A percentile compares a stretch with the other conserved stretches of the same genome.
phyloP scores from a whole-genome alignment of 176 grass and related monocot species.

The Oryza officinalis region DNA sequence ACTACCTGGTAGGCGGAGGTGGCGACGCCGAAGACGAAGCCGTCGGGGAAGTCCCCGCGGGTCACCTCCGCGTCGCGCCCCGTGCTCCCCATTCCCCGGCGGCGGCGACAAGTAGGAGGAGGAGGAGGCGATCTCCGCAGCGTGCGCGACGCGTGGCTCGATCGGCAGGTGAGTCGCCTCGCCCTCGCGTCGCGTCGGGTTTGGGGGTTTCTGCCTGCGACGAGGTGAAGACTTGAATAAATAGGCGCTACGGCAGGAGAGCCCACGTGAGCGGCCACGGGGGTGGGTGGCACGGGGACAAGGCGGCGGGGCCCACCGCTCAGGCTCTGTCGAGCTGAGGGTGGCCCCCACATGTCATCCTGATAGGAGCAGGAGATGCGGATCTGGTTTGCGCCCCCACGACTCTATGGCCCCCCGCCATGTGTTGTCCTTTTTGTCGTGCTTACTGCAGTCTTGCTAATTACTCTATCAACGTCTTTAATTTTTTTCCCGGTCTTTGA shows the following conservation, averaged over 20 bases:
- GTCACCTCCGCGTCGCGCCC: slow-evolving; percentile 39
- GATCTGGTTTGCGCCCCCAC: too few relatives aligned
- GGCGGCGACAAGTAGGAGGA: background rate
- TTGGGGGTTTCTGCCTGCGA: too few relatives aligned
- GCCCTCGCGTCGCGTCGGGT: too few relatives aligned
- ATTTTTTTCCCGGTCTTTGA: too few relatives aligned
- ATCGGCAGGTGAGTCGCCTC: background rate
- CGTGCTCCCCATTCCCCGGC: slow-evolving; percentile 46
- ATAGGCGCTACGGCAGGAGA: background rate
- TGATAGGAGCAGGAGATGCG: too few relatives aligned
- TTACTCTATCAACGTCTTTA: background rate
- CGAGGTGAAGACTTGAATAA: background rate
- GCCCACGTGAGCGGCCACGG: too few relatives aligned
- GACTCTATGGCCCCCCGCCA: too few relatives aligned
- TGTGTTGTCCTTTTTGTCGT: background rate
- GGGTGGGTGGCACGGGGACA: too few relatives aligned
- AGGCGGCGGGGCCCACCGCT: too few relatives aligned
- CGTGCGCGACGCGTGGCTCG: background rate
- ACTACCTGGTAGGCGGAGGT: slow-evolving; percentile 94
- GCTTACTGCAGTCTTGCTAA: background rate
- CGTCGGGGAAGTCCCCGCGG: slow-evolving; percentile 72
- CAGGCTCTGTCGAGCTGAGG: too few relatives aligned
- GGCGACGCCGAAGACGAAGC: slow-evolving; percentile 93
- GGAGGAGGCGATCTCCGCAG: background rate
- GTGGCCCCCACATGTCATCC: too few relatives aligned